Base-by-base conservation (phyloP, 441 rosid species). In the Erysimum cheiri region DNA sequence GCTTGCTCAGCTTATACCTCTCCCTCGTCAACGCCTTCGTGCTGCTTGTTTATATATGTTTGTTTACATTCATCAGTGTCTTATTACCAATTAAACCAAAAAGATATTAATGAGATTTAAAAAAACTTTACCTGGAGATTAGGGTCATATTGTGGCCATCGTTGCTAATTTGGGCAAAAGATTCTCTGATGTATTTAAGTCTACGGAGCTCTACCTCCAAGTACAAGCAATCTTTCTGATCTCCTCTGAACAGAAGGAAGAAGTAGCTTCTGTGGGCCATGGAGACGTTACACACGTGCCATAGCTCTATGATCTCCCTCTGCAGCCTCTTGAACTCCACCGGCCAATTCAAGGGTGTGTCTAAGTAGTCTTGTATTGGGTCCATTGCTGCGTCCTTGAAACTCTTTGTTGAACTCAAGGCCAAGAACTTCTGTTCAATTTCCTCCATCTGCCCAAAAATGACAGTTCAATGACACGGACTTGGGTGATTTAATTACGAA, bases 201-300 rank as follows among this genome's bases (percentile, higher is more conserved):
- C 94, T 83, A 62, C 93, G 84, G 50, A 79, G 87, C 80, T 95
- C 98, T 41, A 89, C 96, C 76, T 92, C 98, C 96, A 95, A 79
- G 79, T 88, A 92, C 72, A 90, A 77, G 19, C 92, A 83, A 75
- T 92, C 96, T 57, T 84, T 73, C 3, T 85, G 88, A 74, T 92
- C 92, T 54, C 96, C 96, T 68, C 86, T 85, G 63, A 88, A 87
- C 28, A 88, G 81, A 67, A 91, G 81, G 81, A 83, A 87, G 81
- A 94, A 90, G 85, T 91, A 90, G 80, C 91, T 85, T 74, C 97
- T 80, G 81, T 94, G 98, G 58, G 86, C 84, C 85, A 91, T 72
- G 9, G 96, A 82, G 40, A 90, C 83, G 58, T 84, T 85, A 81
- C 97, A 90, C 52, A 60, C 75, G 61, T 90, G 84, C 98, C 97